These are phyloP conservation scores for Naumovozyma dairenensis DNA, from an alignment of 805 yeast species.

Conservation along the genomic window DNA sequence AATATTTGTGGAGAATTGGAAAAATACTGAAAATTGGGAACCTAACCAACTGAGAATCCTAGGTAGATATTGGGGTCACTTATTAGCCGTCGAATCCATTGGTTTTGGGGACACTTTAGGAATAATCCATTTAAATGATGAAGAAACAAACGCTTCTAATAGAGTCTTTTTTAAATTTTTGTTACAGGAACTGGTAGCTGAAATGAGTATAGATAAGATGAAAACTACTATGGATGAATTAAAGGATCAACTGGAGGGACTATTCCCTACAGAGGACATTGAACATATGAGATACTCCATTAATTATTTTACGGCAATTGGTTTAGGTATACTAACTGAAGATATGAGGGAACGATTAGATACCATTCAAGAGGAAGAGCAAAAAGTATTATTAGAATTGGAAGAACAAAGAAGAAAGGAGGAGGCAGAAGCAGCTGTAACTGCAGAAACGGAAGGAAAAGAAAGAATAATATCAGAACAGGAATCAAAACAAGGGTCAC, in stretches of 20 bases:
- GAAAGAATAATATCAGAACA: no score
- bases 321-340: slow-evolving; percentile 75
- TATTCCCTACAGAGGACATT: slow-evolving; percentile 52
- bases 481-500: no score
- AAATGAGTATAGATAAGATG: slow-evolving; percentile 51
- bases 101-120: slow-evolving; percentile 51
- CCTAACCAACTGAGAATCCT: slow-evolving; percentile 66
- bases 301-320: slow-evolving; percentile 88
- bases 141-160: slow-evolving; percentile 64
- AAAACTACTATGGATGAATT: slow-evolving; percentile 43
- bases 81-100: slow-evolving; percentile 60
- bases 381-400: slow-evolving; percentile 6
- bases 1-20: slow-evolving; percentile 49
- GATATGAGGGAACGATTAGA: slow-evolving; percentile 55
- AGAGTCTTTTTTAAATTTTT: slow-evolving; percentile 75
- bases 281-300: slow-evolving; percentile 65
- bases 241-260: slow-evolving; percentile 40
- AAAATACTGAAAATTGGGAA: slow-evolving; percentile 54
- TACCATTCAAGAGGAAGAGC: slow-evolving; percentile 24
- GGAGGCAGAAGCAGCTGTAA: background rate
- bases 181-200: slow-evolving; percentile 70
- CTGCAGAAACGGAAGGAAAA: no score
- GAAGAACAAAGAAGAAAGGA: slow-evolving; percentile 11
- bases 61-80: slow-evolving; percentile 79
- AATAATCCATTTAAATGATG: slow-evolving; percentile 52